Percentiles rank a stretch among this genome's conserved stretches.
Conservation (phyloP, 108 stramenopile genomes). For the Skeletonema marinoi region DNA sequence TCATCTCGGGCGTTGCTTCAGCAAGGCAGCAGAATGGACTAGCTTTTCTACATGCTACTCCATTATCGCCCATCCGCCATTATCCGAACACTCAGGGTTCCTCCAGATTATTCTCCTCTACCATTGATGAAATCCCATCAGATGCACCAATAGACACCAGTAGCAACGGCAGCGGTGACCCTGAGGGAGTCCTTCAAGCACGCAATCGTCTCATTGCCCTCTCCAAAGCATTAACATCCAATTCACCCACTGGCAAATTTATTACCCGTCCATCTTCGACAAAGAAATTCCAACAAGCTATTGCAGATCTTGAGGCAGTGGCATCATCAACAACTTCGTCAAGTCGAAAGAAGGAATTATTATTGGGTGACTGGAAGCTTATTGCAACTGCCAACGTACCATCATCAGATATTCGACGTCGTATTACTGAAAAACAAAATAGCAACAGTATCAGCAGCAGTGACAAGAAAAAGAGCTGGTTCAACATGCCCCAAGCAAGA, state of each 20-base stretch:
- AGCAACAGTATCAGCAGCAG: constrained; percentile 19
- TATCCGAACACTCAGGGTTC: neutral
- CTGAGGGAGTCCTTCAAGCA: constrained; percentile 8
- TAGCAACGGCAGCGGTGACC: neutral
- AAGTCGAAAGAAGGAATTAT: constrained; percentile 16
- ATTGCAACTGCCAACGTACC: constrained; percentile 53
- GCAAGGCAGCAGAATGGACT: neutral
- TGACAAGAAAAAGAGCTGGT: constrained; percentile 25
- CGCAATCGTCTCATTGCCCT: constrained; percentile 35
- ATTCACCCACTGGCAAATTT: constrained; percentile 28
- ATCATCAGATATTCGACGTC: constrained; percentile 12
- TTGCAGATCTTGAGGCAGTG: constrained; percentile 29
- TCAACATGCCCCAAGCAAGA: neutral
- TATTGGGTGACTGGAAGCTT: constrained; percentile 77
- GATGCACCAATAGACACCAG: constrained; percentile 2
- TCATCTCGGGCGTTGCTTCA: neutral
- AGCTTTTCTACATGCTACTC: neutral
- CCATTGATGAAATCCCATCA: constrained; percentile 21
- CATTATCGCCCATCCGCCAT: neutral
- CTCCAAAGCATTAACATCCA: constrained; percentile 3
- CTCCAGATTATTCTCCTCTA: neutral
- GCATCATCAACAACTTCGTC: neutral
- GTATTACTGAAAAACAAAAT: constrained; percentile 2
- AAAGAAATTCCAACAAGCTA: constrained; percentile 18
- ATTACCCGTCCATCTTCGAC: constrained; percentile 13